phyloP scores from a whole-genome alignment of 192 early-diverging fungal species.

The Thamnidium elegans region DNA sequence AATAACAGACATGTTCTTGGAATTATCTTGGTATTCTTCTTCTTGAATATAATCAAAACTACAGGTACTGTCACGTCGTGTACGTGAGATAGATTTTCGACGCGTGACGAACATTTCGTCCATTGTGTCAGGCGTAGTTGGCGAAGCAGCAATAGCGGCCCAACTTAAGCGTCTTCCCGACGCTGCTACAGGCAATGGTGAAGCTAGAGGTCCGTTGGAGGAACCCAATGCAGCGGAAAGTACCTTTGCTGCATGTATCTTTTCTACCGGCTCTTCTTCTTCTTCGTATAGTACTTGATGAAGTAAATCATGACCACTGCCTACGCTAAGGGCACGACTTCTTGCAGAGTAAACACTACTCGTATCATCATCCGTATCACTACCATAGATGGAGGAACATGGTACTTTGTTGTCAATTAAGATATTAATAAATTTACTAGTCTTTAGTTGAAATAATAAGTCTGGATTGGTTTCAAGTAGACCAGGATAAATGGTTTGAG shows the following conservation, averaged over 20 bases:
- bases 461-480: conserved; percentile 61
- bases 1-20: conserved; percentile 2
- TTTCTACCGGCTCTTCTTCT: conserved; percentile 7
- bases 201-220: not conserved
- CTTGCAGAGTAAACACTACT: not conserved
- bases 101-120: not conserved
- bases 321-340: conserved; percentile 7
- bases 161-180: conserved; percentile 30
- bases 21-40: conserved; percentile 18
- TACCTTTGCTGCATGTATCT: not conserved
- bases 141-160: conserved; percentile 29
- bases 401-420: not conserved
- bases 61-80: not conserved
- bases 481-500: conserved; percentile 63
- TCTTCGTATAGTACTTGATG: conserved; percentile 19
- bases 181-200: conserved; percentile 10
- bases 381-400: not conserved
- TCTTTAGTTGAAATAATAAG: conserved; percentile 75
- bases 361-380: conserved; percentile 12
- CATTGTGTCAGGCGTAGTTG: not conserved
- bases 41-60: conserved; percentile 16
- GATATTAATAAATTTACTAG: conserved; percentile 78
- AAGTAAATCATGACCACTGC: not conserved
- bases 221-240: not conserved
- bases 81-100: conserved; percentile 4